phyloP scores from a whole-genome alignment of 1,139 yeast species.

The Taphrina confusa region DNA sequence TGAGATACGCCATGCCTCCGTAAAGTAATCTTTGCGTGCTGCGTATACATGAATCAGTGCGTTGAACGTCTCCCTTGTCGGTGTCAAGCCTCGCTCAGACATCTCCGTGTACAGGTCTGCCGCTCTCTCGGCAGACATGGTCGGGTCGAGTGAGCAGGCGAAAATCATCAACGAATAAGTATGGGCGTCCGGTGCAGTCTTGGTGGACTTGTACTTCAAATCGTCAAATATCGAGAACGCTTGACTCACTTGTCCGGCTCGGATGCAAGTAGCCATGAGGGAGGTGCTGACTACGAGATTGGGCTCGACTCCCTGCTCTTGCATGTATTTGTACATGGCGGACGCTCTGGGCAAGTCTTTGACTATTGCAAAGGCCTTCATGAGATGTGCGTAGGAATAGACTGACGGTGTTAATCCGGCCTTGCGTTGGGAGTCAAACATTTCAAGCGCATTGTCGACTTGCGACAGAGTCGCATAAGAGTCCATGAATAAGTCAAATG shows the following conservation, averaged over 20 bases:
- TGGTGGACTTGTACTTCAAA: constrained; percentile 28
- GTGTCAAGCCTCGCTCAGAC: constrained; percentile 28
- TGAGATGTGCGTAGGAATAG: constrained; percentile 36
- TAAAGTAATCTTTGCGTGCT: constrained; percentile 35
- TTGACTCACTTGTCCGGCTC: constrained; percentile 14
- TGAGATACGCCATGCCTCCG: constrained; percentile 36
- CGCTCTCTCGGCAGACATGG: constrained; percentile 36
- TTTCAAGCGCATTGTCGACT: constrained; percentile 21
- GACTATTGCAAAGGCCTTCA: constrained; percentile 32
- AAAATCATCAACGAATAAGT: constrained; percentile 36
- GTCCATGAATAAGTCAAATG: constrained; percentile 35
- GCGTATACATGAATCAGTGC: constrained; percentile 36
- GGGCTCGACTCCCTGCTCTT: constrained; percentile 32
- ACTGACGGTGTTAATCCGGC: constrained; percentile 31
- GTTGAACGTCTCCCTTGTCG: constrained; percentile 34
- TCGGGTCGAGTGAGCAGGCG: constrained; percentile 30
- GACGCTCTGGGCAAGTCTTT: constrained; percentile 16
- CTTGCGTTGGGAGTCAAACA: constrained; percentile 16
- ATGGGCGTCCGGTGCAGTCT: constrained; percentile 34
- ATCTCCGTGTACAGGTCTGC: constrained; percentile 34
- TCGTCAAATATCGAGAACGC: constrained; percentile 34
- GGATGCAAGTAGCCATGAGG: constrained; percentile 34
- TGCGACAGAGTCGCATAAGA: constrained; percentile 31
- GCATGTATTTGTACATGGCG: constrained; percentile 35
- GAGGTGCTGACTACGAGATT: constrained; percentile 35